A percentile compares a stretch with the other conserved stretches of the same genome.
These are phyloP conservation scores for Croton setiger DNA, from an alignment of 441 rosid species.

Conservation along the genomic window DNA sequence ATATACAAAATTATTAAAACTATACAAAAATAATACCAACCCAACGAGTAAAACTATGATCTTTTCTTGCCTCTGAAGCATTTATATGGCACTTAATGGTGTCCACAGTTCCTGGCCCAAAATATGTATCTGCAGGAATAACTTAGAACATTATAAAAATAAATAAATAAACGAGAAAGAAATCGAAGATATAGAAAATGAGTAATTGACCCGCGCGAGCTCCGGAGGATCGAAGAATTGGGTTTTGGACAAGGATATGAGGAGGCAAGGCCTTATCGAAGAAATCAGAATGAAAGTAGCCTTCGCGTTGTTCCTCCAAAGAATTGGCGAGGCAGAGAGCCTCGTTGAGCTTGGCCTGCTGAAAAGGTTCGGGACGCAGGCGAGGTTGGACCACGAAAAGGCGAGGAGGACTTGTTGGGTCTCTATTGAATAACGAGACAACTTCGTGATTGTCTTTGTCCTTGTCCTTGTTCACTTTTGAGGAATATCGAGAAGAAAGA, in stretches of 20 bases:
- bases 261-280: conserved; percentile 70
- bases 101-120: conserved; percentile 76
- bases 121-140: conserved; percentile 53
- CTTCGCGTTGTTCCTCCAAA: conserved; percentile 89
- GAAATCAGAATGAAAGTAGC: conserved; percentile 60
- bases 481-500: conserved; percentile 25
- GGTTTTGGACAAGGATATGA: conserved; percentile 79
- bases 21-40: not conserved
- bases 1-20: not conserved
- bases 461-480: conserved; percentile 27
- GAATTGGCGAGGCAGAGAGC: conserved; percentile 90
- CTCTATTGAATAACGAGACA: conserved; percentile 49
- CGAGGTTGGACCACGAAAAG: conserved; percentile 92
- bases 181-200: not conserved
- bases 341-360: conserved; percentile 77
- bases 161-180: not conserved
- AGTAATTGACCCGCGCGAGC: conserved; percentile 57
- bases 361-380: conserved; percentile 49
- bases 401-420: conserved; percentile 57
- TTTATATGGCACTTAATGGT: conserved; percentile 56
- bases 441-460: conserved; percentile 23
- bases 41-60: conserved; percentile 12
- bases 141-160: too few relatives aligned
- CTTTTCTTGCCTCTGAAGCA: conserved; percentile 55
- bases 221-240: conserved; percentile 49